Evolutionary conservation across 2,329 filamentous ascomycete genomes (phyloP), one percentile per base, ranked within the genome.

Genomic region (Penicillium sp.): DNA sequence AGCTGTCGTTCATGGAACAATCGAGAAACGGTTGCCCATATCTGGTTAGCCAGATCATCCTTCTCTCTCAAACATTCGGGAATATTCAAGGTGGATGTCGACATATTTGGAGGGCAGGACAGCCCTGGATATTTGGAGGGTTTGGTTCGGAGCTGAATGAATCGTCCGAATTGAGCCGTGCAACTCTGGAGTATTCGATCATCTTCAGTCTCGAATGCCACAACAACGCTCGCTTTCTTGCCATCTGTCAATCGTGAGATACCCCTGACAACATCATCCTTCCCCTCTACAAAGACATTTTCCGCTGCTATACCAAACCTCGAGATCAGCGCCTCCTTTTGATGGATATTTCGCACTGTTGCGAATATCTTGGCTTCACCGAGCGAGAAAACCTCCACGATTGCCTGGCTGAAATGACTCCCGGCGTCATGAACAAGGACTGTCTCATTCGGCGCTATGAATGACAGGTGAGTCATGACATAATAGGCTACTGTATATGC

Each of bases 401-500:
- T 18, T 4, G 64, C 64, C 29, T 59, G 58, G 1, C 62, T 63
- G 7, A 49, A 41, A 28, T 51, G 42, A n/a, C 50, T 60, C 18
- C 46, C 55, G 3, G 62, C 64, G 4, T 59, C 53, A 16, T 66
- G 59, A 5, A 73, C 64, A 1, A 73, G 41, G 4, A 72, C 45
- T 2, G 33, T 53, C 31, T 70, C 57, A 6, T 54, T 53, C 7
- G 42, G 11, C 3, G 33, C 39, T 7, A 62, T 18, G 4, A 40
- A 36, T 6, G 59, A 58, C 8, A 65, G 22, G 12, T 58, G 12
- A 8, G 60, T 43, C 1, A 61, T 46, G 13, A 54, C 49, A 34
- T 61, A 55, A 19, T 56, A 60, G 9, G 61, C 62, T 7, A 56
- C 54, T 25, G 54, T 55, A 42, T 60, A 66, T 2, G 53, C 52